A percentile compares a stretch with the other conserved stretches of the same genome.
phyloP scores from a whole-genome alignment of 2,329 filamentous ascomycete species.

The Diaporthe destruens region DNA sequence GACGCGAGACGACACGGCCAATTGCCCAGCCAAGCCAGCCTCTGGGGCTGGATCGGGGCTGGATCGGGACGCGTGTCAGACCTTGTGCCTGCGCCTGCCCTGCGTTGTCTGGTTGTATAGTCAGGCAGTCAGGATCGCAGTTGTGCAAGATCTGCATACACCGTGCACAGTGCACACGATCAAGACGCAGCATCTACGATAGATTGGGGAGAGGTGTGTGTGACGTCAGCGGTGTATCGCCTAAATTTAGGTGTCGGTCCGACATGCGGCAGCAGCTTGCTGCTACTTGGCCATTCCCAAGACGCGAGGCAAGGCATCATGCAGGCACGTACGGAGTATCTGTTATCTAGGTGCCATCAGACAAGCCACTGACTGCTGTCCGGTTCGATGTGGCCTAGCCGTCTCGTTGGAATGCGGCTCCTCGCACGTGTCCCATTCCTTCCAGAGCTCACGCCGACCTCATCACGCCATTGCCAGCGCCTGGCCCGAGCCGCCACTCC shows the following conservation, averaged over 20 bases:
- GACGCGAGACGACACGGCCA: background rate
- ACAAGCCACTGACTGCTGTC: too few relatives aligned
- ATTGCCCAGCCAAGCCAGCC: constrained; percentile 17
- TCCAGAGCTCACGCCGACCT: background rate
- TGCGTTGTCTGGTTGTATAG: background rate
- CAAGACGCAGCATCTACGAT: background rate
- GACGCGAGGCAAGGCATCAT: too few relatives aligned
- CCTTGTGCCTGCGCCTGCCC: background rate
- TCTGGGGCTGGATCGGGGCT: constrained; percentile 13
- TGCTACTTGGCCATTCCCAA: background rate
- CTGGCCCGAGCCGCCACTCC: background rate
- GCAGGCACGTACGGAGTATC: too few relatives aligned
- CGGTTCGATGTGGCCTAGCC: background rate
- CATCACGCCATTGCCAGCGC: constrained; percentile 1
- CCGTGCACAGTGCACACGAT: background rate
- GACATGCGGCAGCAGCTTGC: background rate
- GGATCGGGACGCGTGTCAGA: constrained; percentile 25
- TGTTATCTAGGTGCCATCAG: background rate
- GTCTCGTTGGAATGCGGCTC: constrained; percentile 20
- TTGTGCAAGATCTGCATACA: constrained; percentile 16
- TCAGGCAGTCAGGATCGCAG: background rate
- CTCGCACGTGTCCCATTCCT: background rate
- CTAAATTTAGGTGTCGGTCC: constrained; percentile 25
- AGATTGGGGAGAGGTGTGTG: background rate
- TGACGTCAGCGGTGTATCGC: constrained; percentile 26